Conservation (phyloP, 2,329 filamentous ascomycete species). For the Epichloe sp. region DNA sequence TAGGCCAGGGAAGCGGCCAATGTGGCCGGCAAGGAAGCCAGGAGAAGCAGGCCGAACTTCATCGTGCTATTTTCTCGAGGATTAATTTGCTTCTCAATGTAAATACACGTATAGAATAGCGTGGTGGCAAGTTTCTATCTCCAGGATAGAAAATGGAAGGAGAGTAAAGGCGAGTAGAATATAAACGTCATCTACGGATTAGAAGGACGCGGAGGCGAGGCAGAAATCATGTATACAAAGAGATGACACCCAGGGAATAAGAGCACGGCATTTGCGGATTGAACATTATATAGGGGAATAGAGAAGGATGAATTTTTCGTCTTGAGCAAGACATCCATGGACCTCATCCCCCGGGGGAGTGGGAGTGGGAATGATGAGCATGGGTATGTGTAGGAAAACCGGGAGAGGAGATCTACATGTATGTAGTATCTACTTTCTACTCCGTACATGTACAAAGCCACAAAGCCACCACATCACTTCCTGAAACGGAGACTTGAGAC, state of each 20-base stretch:
- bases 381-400: neutral
- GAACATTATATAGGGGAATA: neutral
- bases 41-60: slow-evolving; percentile 4
- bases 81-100: neutral
- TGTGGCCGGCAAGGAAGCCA: slow-evolving; percentile 8
- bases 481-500: neutral
- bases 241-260: neutral
- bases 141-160: neutral
- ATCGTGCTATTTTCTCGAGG: slow-evolving; percentile 1
- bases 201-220: no score
- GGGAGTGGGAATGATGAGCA: neutral
- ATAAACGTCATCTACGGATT: neutral
- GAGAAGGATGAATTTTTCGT: no score
- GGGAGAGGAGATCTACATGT: neutral
- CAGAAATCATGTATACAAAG: neutral
- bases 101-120: neutral
- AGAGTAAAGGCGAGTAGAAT: neutral
- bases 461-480: neutral
- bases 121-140: neutral
- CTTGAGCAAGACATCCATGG: no score
- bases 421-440: no score
- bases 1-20: slow-evolving; percentile 15
- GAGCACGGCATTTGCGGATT: neutral
- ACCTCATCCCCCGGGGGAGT: no score
- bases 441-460: neutral